Conservation (phyloP, 805 yeast genomes). For the Saturnispora gosingensis region DNA sequence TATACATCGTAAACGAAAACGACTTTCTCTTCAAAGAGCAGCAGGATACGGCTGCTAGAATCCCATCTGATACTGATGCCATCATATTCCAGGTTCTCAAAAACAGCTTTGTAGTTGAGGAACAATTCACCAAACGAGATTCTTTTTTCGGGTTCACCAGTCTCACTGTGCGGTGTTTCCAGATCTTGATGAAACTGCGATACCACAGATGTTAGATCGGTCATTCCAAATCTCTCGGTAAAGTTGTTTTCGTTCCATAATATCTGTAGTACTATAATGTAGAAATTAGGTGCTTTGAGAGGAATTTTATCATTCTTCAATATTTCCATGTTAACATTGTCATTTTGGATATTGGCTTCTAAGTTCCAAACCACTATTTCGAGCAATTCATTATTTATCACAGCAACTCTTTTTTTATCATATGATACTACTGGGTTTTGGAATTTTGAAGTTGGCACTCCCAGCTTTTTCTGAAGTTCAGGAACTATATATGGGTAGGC, state of each 20-base stretch:
- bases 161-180: background rate
- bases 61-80: constrained; percentile 21
- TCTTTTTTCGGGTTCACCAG: background rate
- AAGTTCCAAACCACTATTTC: constrained; percentile 2
- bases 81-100: constrained; percentile 12
- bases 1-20: constrained; percentile 20
- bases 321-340: constrained; percentile 8
- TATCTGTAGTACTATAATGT: constrained; percentile 19
- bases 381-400: background rate
- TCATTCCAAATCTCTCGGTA: constrained; percentile 1
- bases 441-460: background rate
- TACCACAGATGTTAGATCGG: constrained; percentile 3
- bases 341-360: background rate
- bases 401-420: background rate
- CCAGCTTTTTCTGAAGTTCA: background rate
- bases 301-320: constrained; percentile 17
- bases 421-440: background rate
- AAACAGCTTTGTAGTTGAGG: constrained; percentile 17
- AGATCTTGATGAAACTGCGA: background rate
- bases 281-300: constrained; percentile 22
- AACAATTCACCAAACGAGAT: constrained; percentile 16
- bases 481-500: background rate
- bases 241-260: constrained; percentile 12
- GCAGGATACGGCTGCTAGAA: constrained; percentile 14
- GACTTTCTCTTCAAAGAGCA: constrained; percentile 16